Percentiles rank a stretch among this genome's conserved stretches.
These are phyloP conservation scores for Paecilomyces fulvus DNA, from an alignment of 2,329 filamentous ascomycete genomes.

Conservation along the genomic window DNA sequence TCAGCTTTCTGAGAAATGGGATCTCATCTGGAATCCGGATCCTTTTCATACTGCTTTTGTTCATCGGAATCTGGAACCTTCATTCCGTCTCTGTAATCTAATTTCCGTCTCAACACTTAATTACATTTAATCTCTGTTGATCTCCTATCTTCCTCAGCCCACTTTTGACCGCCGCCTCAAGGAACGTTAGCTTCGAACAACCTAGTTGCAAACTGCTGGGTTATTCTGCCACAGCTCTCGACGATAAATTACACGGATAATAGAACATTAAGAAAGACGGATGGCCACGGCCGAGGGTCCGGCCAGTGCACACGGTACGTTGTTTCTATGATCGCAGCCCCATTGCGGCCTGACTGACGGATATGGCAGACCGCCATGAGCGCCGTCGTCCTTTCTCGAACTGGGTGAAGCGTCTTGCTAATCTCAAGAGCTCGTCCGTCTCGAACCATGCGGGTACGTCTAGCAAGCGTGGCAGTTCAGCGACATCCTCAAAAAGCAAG, in stretches of 20 bases:
- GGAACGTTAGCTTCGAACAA: background rate
- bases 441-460: slow-evolving; percentile 30
- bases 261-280: background rate
- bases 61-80: background rate
- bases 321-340: slow-evolving; percentile 2
- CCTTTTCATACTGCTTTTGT: background rate
- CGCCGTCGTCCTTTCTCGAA: slow-evolving; percentile 80
- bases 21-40: background rate
- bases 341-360: slow-evolving; percentile 5
- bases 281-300: slow-evolving; percentile 35
- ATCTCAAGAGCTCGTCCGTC: slow-evolving; percentile 68
- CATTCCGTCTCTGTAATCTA: background rate
- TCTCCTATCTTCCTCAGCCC: background rate
- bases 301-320: slow-evolving; percentile 39
- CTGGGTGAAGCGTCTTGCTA: slow-evolving; percentile 90
- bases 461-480: slow-evolving; percentile 24
- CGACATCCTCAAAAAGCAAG: slow-evolving; percentile 37
- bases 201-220: background rate
- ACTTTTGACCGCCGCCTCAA: background rate
- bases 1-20: background rate
- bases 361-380: slow-evolving; percentile 56
- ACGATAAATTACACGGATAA: background rate
- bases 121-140: background rate
- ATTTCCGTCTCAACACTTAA: background rate
- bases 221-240: background rate